Evolutionary conservation across 306 rosid genomes (phyloP), one percentile per base, ranked within the genome.

Genomic region (Gastrolobium bilobum): DNA sequence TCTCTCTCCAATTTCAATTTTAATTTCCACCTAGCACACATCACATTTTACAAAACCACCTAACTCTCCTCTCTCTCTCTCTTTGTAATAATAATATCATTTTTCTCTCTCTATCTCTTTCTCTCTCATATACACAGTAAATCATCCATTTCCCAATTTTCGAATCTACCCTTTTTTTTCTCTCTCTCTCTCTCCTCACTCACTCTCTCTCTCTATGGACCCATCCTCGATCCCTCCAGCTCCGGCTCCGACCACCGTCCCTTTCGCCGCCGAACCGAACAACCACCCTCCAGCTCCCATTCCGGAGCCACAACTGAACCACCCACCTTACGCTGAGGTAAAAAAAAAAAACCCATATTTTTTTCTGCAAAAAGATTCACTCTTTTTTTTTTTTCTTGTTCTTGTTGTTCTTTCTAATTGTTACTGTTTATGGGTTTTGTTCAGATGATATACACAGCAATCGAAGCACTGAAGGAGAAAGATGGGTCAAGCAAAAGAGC

Each of bases 401-500:
- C 1, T 11, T 0, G 2, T 14, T 62, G 7, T 63, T 1, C 2
- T 42, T 8, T 6, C 0, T 13, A 4, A 13, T 29, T 30, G 2
- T 34, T 31, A 1, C 6, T 75, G 0, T 11, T 30, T 7, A 39
- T n/a, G n/a, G 4, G 26, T 34, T 33, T 1, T 30, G 35, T 60
- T 13, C 80, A 93, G 98, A 93, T 93, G 98, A 93, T 93, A 48
- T 87, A 60, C 52, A 52, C 86, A 1, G 98, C 98, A 48, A 88
- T 93, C 30, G 71, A 79, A 42, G 92, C 97, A 1, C 57, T 93
- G 82, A 93, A 90, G 82, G 98, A 93, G 84, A 74, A 79, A 3
- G 57, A 90, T 8, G 98, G 98, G 42, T 93, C 98, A 4, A 93
- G 97, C 88, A 90, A 83, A 82, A 88, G 87, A 8, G 97, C 98